Base-by-base conservation (phyloP, 2,329 filamentous ascomycete species). In the Aspergillus sclerotialis region DNA sequence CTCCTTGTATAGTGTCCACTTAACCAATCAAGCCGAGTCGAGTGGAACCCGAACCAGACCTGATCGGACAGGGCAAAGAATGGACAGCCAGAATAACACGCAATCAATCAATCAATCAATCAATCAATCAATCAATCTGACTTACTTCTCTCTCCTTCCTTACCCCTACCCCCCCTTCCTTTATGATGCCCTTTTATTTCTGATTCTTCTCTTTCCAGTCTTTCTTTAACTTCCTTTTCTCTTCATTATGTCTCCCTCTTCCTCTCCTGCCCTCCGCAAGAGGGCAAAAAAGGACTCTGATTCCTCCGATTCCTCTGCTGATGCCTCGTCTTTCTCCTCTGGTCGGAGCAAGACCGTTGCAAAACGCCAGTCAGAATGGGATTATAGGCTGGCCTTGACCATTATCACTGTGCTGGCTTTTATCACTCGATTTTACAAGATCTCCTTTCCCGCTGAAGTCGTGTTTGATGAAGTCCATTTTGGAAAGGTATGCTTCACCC, bases 391-490 rank as follows among this genome's bases (percentile, higher is more conserved):
- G 45, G 84, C 79, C 42, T 75, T 95, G 39, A 63, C 65, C 19
- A 58, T 94, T 48, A 80, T 94, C 56, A 96, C 90, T 2, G 53
- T 78, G 17, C 68, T 95, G 46, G 90, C 87, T 32, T 96, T 98
- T 56, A 56, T 88, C 43, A 96, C 92, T 30, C 77, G 92, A 43
- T 98, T 98, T 72, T 96, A 84, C 78, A 89, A 88, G 43, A 95
- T 98, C 60, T 86, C 76, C 60, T 89, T 95, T 64, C 92, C 92
- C 11, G 82, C 94, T 57, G 84, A 96, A 69, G 92, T 98, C 36
- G 92, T 98, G 32, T 98, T 98, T 57, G 92, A 98, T 58, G 92
- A 98, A 66, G 92, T 98, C 38, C 92, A 98, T 68, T 98, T 98
- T 64, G 92, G 92, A 69, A 98, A 98, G 84, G 90, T 95, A 72